Base-by-base conservation (phyloP, 768 basidiomycete species). In the Cyathus striatus region DNA sequence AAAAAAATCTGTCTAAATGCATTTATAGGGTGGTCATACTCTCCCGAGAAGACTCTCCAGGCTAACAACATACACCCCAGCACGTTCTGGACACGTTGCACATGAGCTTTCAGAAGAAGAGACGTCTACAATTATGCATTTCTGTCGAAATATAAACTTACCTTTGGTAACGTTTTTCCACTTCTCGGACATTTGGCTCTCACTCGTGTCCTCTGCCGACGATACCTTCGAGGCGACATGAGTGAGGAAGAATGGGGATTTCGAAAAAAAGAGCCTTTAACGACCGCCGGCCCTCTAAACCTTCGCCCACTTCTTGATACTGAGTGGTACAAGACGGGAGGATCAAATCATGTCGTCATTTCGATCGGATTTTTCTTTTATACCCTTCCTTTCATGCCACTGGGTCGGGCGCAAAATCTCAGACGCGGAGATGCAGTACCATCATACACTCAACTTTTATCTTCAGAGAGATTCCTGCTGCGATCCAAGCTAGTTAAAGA, bases 11-110 rank as follows among this genome's bases (percentile, higher is more conserved):
- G 24, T 43, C 18, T 13, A 26, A 20, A 14, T 7, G 6, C 16
- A 40, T 6, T 16, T 30, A 37, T 51, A 81, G 79, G 80, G 79
- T 3, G 79, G 79, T 2, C 79, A 81, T 38, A 73, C 75, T 0
- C 61, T 81, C 6, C 78, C 79, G 2, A 63, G 72, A 36, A 69
- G 57, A 13, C 41, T 65, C 25, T 66, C 69, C 1, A 51, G 49
- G 22, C 42, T 53, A 4, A 74, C 74, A 0, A 48, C 52, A 2
- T 54, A 54, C 34, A 62, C 58, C 0, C 66, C 71, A 5, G 66
- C 76, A 4, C 50, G 51, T 20, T 66, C 72, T 17, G 54, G 56
- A 23, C n/a, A 22, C 12, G 35, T 56, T 9, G 30, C 41, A 3
- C 44, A 40, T 20, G 44, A 48, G 5, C 63, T 72, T 34, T 57